A percentile compares a stretch with the other conserved stretches of the same genome.
Evolutionary conservation across 148 eudicot genomes (phyloP).

Genomic region (Persicaria tinctoria): DNA sequence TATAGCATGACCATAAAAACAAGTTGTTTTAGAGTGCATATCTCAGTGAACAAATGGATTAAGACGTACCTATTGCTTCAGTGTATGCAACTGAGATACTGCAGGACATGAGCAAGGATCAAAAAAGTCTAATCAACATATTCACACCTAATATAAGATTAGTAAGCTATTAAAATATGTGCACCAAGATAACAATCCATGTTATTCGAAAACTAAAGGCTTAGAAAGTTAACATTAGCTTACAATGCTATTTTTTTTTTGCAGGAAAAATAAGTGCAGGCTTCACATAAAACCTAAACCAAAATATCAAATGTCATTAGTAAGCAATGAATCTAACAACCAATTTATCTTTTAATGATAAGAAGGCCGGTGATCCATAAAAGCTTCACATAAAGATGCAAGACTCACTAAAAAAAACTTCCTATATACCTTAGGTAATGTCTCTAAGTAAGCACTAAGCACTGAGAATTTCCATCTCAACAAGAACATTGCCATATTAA

Average conservation of each 20-base stretch:
- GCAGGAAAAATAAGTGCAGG: neutral
- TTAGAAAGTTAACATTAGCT: neutral
- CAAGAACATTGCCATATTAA: no score
- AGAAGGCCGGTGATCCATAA: neutral
- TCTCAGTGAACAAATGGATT: no score
- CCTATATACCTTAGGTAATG: constrained; percentile 77
- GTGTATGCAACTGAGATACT: no score
- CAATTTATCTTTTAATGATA: neutral
- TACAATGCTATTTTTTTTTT: neutral
- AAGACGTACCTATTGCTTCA: no score
- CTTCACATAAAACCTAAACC: no score
- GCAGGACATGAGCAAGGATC: no score
- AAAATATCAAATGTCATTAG: neutral
- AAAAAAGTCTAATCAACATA: no score
- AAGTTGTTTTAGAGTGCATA: no score
- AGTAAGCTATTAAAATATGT: no score
- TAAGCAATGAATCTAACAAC: neutral
- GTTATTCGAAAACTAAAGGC: neutral
- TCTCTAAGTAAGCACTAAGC: constrained; percentile 75
- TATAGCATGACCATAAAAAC: no score
- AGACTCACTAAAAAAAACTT: neutral
- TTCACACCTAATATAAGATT: no score
- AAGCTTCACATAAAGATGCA: neutral
- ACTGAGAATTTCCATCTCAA: constrained; percentile 81
- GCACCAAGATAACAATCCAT: no score